Evolutionary conservation across 2,329 filamentous ascomycete species (phyloP).

Genomic region (Grosmannia serpens): DNA sequence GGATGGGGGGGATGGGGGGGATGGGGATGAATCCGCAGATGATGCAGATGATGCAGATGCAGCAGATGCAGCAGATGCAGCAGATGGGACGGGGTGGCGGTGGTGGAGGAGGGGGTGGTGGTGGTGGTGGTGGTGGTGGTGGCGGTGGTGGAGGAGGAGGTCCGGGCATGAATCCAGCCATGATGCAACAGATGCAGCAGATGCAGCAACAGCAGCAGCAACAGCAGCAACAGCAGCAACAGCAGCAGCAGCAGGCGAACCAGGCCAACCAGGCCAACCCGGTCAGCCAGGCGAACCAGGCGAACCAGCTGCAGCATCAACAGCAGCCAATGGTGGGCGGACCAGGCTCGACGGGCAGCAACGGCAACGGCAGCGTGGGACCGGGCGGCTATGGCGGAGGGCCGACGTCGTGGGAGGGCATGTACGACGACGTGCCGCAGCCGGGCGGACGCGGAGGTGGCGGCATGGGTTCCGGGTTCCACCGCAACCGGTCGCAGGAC

Average conservation of each 20-base stretch:
- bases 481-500: conserved; percentile 20
- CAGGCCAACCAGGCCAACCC: not conserved
- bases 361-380: conserved; percentile 18
- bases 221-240: conserved; percentile 20
- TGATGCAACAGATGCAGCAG: conserved; percentile 42
- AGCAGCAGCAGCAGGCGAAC: not conserved
- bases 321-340: conserved; percentile 12
- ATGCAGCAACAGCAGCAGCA: conserved; percentile 20
- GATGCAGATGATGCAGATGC: conserved; percentile 68
- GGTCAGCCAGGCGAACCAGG: not conserved
- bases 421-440: conserved; percentile 93
- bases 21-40: conserved; percentile 56
- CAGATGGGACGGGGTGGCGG: conserved; percentile 26
- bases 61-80: conserved; percentile 41
- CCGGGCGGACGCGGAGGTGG: conserved; percentile 35
- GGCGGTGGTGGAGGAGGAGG: conserved; percentile 24
- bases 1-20: conserved; percentile 8
- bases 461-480: conserved; percentile 22
- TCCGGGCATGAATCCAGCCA: conserved; percentile 35
- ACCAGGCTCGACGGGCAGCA: conserved; percentile 12
- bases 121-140: conserved; percentile 28
- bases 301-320: conserved; percentile 4
- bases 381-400: conserved; percentile 30
- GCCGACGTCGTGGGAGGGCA: conserved; percentile 89
- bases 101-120: conserved; percentile 16